A percentile compares a stretch with the other conserved stretches of the same genome.
Evolutionary conservation across 2,329 filamentous ascomycete genomes (phyloP).

Genomic region (Hypoxylon sp.): DNA sequence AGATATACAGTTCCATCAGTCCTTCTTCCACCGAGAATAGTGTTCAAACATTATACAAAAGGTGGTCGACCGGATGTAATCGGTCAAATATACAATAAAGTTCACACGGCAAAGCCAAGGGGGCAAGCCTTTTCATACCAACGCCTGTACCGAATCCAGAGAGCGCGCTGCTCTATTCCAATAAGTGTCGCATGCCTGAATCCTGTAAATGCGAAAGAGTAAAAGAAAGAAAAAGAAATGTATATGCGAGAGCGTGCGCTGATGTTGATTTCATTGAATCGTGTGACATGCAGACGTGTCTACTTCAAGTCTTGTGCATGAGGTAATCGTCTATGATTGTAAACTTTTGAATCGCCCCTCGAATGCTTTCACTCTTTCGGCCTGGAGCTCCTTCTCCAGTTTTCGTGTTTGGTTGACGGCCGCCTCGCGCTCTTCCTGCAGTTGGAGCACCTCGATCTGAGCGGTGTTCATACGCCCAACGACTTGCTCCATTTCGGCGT

Average conservation of each 20-base stretch:
- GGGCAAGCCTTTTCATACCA: conserved; percentile 37
- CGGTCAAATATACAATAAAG: conserved; percentile 38
- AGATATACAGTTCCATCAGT: conserved; percentile 28
- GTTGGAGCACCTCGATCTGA: conserved; percentile 84
- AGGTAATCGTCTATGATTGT: conserved; percentile 34
- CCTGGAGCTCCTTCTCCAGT: conserved; percentile 76
- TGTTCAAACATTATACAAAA: conserved; percentile 41
- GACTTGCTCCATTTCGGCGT: conserved; percentile 86
- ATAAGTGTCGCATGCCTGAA: conserved; percentile 31
- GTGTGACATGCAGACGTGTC: conserved; percentile 29
- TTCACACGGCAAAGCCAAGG: conserved; percentile 32
- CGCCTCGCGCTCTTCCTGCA: conserved; percentile 82
- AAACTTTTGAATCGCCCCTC: conserved; percentile 59
- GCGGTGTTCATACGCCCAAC: conserved; percentile 85
- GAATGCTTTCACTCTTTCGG: conserved; percentile 72
- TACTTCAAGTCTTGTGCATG: conserved; percentile 1
- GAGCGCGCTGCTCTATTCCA: conserved; percentile 41
- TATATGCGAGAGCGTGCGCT: conserved; percentile 13
- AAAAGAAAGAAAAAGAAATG: conserved; percentile 12
- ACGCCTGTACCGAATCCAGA: conserved; percentile 41
- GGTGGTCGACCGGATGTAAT: conserved; percentile 8
- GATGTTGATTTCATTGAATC: conserved; percentile 35
- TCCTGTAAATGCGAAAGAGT: conserved; percentile 44
- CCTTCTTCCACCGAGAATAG: conserved; percentile 3
- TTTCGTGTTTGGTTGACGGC: conserved; percentile 79